phyloP scores from a whole-genome alignment of 768 basidiomycete species.

The Kwoniella pini region DNA sequence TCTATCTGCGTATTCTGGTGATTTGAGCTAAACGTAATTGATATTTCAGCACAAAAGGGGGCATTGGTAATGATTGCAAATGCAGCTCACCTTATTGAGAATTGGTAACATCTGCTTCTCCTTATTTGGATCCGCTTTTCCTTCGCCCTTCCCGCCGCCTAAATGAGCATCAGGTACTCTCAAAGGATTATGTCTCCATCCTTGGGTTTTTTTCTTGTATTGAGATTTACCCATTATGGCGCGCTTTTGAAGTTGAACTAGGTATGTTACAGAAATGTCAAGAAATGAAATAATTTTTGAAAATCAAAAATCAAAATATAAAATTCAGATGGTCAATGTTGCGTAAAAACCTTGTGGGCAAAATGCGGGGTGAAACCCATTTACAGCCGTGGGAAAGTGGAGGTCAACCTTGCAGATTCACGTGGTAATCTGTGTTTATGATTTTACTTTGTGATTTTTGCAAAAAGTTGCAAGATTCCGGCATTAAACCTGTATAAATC shows the following conservation, averaged over 20 bases:
- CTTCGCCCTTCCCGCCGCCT: slow-evolving; percentile 72
- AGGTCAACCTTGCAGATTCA: neutral
- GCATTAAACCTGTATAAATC: neutral
- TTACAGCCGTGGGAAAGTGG: slow-evolving; percentile 8
- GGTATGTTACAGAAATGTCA: too few species aligned
- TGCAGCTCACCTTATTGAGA: slow-evolving; percentile 72
- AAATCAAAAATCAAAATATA: slow-evolving; percentile 5
- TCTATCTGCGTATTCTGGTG: slow-evolving; percentile 70
- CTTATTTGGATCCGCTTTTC: slow-evolving; percentile 63
- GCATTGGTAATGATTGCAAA: too few species aligned
- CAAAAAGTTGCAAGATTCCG: neutral
- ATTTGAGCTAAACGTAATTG: slow-evolving; percentile 42
- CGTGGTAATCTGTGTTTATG: slow-evolving; percentile 9
- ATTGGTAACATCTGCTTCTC: slow-evolving; percentile 80
- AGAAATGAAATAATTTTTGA: too few species aligned
- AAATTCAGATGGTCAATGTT: neutral
- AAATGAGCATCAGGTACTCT: slow-evolving; percentile 91
- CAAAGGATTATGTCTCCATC: slow-evolving; percentile 88
- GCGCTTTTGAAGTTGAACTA: too few species aligned
- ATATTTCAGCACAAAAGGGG: slow-evolving; percentile 10
- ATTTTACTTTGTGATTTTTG: slow-evolving; percentile 1
- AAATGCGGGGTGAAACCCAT: too few species aligned
- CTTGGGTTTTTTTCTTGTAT: slow-evolving; percentile 66
- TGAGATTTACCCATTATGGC: slow-evolving; percentile 92
- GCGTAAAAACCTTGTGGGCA: too few species aligned